Evolutionary conservation across 2,329 filamentous ascomycete species (phyloP).

Genomic region (Sporothrix humicola): DNA sequence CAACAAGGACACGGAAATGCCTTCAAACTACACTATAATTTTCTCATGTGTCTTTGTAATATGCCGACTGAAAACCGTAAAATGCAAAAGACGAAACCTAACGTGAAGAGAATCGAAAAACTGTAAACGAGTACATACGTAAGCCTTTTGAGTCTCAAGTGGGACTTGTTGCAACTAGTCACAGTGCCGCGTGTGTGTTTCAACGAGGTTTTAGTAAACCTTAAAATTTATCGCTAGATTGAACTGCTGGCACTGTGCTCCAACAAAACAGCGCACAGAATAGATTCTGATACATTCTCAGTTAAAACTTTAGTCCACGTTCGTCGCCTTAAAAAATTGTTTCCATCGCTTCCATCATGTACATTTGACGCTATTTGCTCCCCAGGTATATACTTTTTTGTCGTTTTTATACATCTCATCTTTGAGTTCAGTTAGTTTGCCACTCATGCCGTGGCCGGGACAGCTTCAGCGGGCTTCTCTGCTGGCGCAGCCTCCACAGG

Average conservation of each 20-base stretch:
- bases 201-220: slow-evolving; percentile 16
- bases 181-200: slow-evolving; percentile 3
- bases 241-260: not conserved
- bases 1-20: not conserved
- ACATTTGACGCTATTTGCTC: not conserved
- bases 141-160: not conserved
- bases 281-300: not conserved
- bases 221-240: not conserved
- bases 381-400: no score
- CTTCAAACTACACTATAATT: not conserved
- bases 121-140: not conserved
- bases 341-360: no score
- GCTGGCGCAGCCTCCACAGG: no score
- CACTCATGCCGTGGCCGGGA: not conserved
- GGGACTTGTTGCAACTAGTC: slow-evolving; percentile 14
- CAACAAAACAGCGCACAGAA: not conserved
- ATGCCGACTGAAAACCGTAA: not conserved
- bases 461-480: not conserved
- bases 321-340: no score
- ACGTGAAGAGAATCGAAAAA: not conserved
- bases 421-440: not conserved
- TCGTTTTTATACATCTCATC: not conserved
- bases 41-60: not conserved
- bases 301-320: not conserved
- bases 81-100: not conserved